A percentile compares a stretch with the other conserved stretches of the same genome.
phyloP scores from a whole-genome alignment of 2,329 filamentous ascomycete genomes.

The Conoideocrella luteorostrata region DNA sequence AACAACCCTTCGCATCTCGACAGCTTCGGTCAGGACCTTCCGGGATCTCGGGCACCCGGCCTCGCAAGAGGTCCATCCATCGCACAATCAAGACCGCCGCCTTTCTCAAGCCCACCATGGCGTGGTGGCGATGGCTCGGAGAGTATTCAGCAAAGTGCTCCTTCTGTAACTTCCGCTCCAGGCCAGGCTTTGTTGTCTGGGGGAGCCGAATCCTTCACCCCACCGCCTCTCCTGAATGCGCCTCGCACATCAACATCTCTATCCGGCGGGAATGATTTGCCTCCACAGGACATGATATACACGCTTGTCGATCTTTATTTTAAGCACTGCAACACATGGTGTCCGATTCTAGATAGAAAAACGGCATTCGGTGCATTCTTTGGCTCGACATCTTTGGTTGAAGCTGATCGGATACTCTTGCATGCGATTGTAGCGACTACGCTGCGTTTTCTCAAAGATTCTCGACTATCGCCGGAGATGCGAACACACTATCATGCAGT shows the following conservation, averaged over 20 bases:
- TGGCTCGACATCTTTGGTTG: slow-evolving; percentile 31
- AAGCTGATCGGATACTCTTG: slow-evolving; percentile 33
- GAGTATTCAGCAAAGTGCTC: slow-evolving; percentile 9
- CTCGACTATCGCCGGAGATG: slow-evolving; percentile 30
- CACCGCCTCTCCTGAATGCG: slow-evolving; percentile 3
- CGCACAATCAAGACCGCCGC: slow-evolving; percentile 29
- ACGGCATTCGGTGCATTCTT: slow-evolving; percentile 34
- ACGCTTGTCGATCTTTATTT: slow-evolving; percentile 56
- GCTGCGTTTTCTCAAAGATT: slow-evolving; percentile 34
- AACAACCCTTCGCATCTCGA: slow-evolving; percentile 28
- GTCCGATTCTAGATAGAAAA: slow-evolving; percentile 37
- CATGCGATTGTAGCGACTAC: slow-evolving; percentile 39
- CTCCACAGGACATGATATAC: slow-evolving; percentile 54
- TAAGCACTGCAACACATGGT: slow-evolving; percentile 59
- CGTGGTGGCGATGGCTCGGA: slow-evolving; percentile 24
- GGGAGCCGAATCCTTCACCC: slow-evolving; percentile 1
- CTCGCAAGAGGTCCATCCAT: slow-evolving; percentile 14
- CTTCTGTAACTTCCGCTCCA: slow-evolving; percentile 7
- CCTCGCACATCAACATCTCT: slow-evolving; percentile 20
- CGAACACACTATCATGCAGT: slow-evolving; percentile 31
- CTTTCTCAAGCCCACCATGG: slow-evolving; percentile 29
- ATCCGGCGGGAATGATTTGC: slow-evolving; percentile 42
- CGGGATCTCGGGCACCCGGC: slow-evolving; percentile 16
- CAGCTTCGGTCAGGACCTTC: slow-evolving; percentile 15
- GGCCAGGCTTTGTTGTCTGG: slow-evolving; percentile 1